Conservation (phyloP, 2,329 filamentous ascomycete genomes). For the Stachybotrys elegans region DNA sequence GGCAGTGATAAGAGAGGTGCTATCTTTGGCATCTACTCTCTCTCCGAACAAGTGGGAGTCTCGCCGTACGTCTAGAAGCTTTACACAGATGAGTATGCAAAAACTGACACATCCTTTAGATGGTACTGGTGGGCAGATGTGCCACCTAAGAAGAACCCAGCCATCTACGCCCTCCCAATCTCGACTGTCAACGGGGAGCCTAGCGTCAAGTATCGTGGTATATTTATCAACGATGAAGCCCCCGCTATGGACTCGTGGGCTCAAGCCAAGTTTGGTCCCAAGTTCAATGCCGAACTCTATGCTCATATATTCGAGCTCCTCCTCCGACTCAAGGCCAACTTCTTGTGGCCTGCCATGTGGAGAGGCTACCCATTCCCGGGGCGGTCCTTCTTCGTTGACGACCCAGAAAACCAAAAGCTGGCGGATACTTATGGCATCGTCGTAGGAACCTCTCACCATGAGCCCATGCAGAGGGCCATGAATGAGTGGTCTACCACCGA, state of each 20-base stretch:
- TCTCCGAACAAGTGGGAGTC: conserved; percentile 55
- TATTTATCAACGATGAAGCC: conserved; percentile 55
- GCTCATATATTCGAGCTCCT: conserved; percentile 58
- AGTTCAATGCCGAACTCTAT: conserved; percentile 55
- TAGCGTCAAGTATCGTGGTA: conserved; percentile 53
- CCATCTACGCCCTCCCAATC: conserved; percentile 40
- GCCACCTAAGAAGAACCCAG: conserved; percentile 35
- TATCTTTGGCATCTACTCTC: conserved; percentile 52
- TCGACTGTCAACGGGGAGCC: conserved; percentile 38
- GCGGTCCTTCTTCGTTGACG: conserved; percentile 58
- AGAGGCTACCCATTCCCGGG: conserved; percentile 40
- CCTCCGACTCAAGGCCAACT: conserved; percentile 55
- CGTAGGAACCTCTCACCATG: conserved; percentile 60
- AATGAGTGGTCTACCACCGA: conserved; percentile 36
- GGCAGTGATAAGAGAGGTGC: conserved; percentile 52
- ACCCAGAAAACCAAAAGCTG: conserved; percentile 50
- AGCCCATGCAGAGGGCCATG: conserved; percentile 59
- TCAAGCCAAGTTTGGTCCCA: conserved; percentile 38
- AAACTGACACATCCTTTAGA: conserved; percentile 6
- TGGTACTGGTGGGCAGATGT: conserved; percentile 58
- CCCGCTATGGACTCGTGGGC: conserved; percentile 49
- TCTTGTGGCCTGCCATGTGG: conserved; percentile 66
- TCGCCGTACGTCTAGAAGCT: conserved; percentile 38
- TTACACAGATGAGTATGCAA: neutral
- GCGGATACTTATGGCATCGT: conserved; percentile 59